phyloP scores from a whole-genome alignment of 2,329 filamentous ascomycete genomes.

The Chaetomiaceae sp. region DNA sequence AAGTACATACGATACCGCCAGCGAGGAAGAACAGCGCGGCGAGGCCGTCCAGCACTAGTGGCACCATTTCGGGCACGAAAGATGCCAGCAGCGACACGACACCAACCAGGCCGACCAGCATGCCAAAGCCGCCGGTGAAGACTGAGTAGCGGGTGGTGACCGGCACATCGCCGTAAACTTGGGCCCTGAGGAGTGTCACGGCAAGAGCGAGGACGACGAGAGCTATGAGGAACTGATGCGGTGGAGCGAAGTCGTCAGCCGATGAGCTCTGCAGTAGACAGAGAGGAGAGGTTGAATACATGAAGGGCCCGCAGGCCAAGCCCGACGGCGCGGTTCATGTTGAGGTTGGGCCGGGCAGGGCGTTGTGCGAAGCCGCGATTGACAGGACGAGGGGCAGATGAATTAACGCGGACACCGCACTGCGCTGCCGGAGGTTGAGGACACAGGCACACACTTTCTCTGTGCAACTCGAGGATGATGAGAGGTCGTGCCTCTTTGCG shows the following conservation, averaged over 20 bases:
- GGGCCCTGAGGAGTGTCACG: slow-evolving; percentile 13
- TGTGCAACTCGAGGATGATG: too few species aligned
- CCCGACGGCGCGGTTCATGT: slow-evolving; percentile 9
- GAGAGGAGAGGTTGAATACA: slow-evolving; percentile 2
- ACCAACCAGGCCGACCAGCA: slow-evolving; percentile 14
- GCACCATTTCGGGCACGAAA: slow-evolving; percentile 11
- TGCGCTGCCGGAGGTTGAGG: too few species aligned
- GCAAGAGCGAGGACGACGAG: slow-evolving; percentile 16
- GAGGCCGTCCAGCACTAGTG: slow-evolving; percentile 16
- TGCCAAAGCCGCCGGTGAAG: slow-evolving; percentile 21
- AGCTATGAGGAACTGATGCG: slow-evolving; percentile 15
- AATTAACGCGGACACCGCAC: too few species aligned
- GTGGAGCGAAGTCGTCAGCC: not conserved
- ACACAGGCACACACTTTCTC: too few species aligned
- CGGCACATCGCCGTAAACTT: slow-evolving; percentile 12
- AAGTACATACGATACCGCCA: slow-evolving; percentile 21
- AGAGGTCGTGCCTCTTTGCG: too few species aligned
- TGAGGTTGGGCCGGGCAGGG: not conserved
- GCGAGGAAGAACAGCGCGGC: slow-evolving; percentile 14
- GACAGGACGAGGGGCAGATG: too few species aligned
- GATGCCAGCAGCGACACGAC: slow-evolving; percentile 5
- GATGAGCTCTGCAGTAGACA: not conserved
- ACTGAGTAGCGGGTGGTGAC: slow-evolving; percentile 20
- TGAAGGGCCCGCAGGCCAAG: slow-evolving; percentile 16
- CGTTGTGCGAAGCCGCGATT: not conserved